Evolutionary conservation across 768 basidiomycete genomes (phyloP).

Genomic region (Serpula lacrymans): DNA sequence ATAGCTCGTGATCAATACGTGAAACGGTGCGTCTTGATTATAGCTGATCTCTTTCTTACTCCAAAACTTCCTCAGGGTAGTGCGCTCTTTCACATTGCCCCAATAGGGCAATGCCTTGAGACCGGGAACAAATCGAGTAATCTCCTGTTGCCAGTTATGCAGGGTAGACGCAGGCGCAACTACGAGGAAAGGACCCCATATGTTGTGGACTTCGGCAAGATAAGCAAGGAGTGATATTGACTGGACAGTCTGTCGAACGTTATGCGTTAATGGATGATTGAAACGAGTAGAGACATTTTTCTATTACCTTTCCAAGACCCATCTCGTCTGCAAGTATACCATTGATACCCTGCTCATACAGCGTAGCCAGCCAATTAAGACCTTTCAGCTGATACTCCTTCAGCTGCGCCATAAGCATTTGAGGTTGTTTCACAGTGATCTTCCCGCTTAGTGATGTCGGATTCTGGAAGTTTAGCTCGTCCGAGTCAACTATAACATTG

Average conservation of each 20-base stretch:
- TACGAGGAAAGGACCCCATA: slow-evolving; percentile 99
- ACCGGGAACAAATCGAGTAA: slow-evolving; percentile 90
- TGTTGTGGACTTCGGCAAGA: slow-evolving; percentile 94
- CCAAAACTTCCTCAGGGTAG: slow-evolving; percentile 95
- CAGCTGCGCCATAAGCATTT: slow-evolving; percentile 93
- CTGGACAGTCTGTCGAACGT: slow-evolving; percentile 86
- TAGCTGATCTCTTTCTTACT: slow-evolving; percentile 96
- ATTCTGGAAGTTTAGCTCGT: slow-evolving; percentile 99
- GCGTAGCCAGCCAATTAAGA: slow-evolving; percentile 93
- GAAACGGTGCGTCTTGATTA: slow-evolving; percentile 93
- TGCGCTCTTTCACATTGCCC: slow-evolving; percentile 95
- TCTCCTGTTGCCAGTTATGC: slow-evolving; percentile 99
- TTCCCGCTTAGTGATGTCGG: slow-evolving; percentile 86
- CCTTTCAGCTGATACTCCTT: slow-evolving; percentile 99
- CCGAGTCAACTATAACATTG: slow-evolving; percentile 70
- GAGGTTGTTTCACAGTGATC: slow-evolving; percentile 85
- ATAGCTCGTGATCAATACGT: slow-evolving; percentile 95
- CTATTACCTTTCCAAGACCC: slow-evolving; percentile 86
- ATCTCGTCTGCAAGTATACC: slow-evolving; percentile 99
- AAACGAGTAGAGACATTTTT: background rate
- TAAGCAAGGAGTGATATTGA: slow-evolving; percentile 95
- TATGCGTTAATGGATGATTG: slow-evolving; percentile 1
- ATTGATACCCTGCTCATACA: slow-evolving; percentile 99
- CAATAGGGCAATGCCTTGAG: slow-evolving; percentile 97
- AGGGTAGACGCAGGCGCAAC: slow-evolving; percentile 96